Base-by-base conservation (phyloP, 2,329 filamentous ascomycete species). In the Monosporascus sp. region DNA sequence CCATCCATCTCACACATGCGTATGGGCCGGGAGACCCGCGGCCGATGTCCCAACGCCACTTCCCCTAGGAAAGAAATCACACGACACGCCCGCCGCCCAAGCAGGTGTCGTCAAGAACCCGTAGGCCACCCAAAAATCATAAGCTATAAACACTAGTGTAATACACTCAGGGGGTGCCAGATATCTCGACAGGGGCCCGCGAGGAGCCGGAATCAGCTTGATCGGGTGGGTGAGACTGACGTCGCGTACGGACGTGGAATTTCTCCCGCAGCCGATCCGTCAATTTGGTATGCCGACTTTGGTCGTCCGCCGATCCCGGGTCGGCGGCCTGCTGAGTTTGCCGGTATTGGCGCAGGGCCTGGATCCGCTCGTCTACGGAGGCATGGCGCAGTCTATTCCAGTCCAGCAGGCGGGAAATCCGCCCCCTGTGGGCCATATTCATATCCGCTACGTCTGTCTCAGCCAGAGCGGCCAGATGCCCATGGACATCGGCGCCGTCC, bases 351-450 rank as follows among this genome's bases (percentile, higher is more conserved):
- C 83, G 74, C 5, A 86, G 71, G 6, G 77, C 79, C 52, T 79
- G 81, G 51, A 86, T 82, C n/a, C 82, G 80, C 66, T 86, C 83
- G 59, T 85, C 80, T 3, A 78, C 73, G 0, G 82, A 73, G n/a
- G 82, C 82, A 55, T 84, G 76, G 11, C 83, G 76, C 19, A 86
- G 69, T 45, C 80, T 71, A 57, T 81, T 76, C 46, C 84, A 70
- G 59, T 86, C 82, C 41, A 85, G 72, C 5, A 85, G 64, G 3
- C 82, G 76, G 0, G 79, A 79, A 5, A 76, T 63, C 22, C 82
- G 75, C 40, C 74, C 70, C 37, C 72, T 71, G 52, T 75, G 73
- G 2, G 62, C 55, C 2, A 59, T 54, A 26, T 69, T 68, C 11
- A 61, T 62, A 34, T 67, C 58, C 11, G 73, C 71, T 37, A 58